Evolutionary conservation across 192 early-diverging fungal species (phyloP), one percentile per base, ranked within the genome.

Genomic region (Coemansia sp.): DNA sequence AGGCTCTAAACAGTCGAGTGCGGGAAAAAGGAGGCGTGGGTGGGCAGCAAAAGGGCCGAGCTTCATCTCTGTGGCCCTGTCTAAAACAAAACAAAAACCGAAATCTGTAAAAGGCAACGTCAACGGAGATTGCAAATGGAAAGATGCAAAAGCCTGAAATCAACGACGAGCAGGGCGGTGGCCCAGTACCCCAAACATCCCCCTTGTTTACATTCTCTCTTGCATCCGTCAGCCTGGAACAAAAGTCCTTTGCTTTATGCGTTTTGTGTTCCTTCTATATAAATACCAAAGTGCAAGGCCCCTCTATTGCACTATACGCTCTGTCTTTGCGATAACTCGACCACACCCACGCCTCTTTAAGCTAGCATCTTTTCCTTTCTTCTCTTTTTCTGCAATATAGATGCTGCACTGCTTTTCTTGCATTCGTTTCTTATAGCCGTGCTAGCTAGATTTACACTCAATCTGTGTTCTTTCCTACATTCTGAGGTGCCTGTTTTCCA

Each of bases 311-410:
- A 51, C 19, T 51, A 14, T 51, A 51, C 49, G 20, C 9, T 50
- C 48, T 51, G 49, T 16, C 35, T 29, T 53, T 16, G 41, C 16
- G 14, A 45, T 16, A 45, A 45, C 29, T 7, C 29, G 53, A 47
- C 57, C 39, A 27, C 57, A 3, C 51, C 51, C 51, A 53, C 51
- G 51, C 51, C 51, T 53, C 51, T 53, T 22, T 19, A 19, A 51
- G 22, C 49, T 51, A 45, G 41, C 48, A 18, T 9, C n/a, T 49
- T 18, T 19, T 19, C 8, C 19, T 20, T 49, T 49, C 16, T n/a
- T 4, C 19, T 49, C 8, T 11, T 19, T 57, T 57, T 57, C 4
- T 27, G 24, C 51, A 27, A 16, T 54, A 8, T 27, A 27, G 37
- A 56, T 56, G 27, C 26, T 56, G 54, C 14, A n/a, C 32, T 56